Percentiles rank a stretch among this genome's conserved stretches.
Evolutionary conservation across 2,329 filamentous ascomycete species (phyloP).

Genomic region (Cladophialophora chaetospira): DNA sequence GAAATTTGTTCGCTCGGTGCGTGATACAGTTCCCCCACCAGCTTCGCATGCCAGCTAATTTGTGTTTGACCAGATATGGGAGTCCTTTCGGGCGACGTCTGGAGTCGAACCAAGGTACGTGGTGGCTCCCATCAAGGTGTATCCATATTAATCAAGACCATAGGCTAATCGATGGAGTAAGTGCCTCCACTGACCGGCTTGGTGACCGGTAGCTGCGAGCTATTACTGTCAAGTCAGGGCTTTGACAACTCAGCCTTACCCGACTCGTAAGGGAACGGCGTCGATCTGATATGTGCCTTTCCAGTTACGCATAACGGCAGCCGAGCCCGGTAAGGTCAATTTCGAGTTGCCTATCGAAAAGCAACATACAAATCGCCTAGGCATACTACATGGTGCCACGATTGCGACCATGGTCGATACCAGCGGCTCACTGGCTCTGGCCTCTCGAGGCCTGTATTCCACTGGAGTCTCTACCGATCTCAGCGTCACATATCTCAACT

Average conservation of each 20-base stretch:
- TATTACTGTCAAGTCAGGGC: too few relatives aligned
- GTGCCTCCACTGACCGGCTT: constrained; percentile 30
- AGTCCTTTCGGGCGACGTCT: constrained; percentile 81
- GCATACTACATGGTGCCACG: constrained; percentile 68
- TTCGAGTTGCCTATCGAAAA: constrained; percentile 67
- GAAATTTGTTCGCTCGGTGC: constrained; percentile 66
- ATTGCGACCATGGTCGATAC: constrained; percentile 68
- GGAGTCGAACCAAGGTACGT: constrained; percentile 85
- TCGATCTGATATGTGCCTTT: not conserved
- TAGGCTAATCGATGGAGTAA: constrained; percentile 45
- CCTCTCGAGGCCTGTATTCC: constrained; percentile 64
- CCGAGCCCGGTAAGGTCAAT: constrained; percentile 62
- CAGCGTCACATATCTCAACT: constrained; percentile 65
- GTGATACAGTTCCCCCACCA: too few relatives aligned
- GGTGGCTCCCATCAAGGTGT: too few relatives aligned
- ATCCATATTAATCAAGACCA: not conserved
- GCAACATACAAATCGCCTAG: constrained; percentile 67
- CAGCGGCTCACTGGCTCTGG: constrained; percentile 66
- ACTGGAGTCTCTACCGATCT: constrained; percentile 69
- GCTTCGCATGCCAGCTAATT: too few relatives aligned
- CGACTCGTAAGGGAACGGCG: too few relatives aligned
- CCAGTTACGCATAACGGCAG: constrained; percentile 63
- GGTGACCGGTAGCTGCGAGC: too few relatives aligned
- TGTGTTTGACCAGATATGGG: too few relatives aligned
- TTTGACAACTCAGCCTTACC: too few relatives aligned